Percentiles rank a stretch among this genome's conserved stretches.
These are phyloP conservation scores for Coniochaeta pulveracea DNA, from an alignment of 2,329 filamentous ascomycete genomes.

Conservation along the genomic window DNA sequence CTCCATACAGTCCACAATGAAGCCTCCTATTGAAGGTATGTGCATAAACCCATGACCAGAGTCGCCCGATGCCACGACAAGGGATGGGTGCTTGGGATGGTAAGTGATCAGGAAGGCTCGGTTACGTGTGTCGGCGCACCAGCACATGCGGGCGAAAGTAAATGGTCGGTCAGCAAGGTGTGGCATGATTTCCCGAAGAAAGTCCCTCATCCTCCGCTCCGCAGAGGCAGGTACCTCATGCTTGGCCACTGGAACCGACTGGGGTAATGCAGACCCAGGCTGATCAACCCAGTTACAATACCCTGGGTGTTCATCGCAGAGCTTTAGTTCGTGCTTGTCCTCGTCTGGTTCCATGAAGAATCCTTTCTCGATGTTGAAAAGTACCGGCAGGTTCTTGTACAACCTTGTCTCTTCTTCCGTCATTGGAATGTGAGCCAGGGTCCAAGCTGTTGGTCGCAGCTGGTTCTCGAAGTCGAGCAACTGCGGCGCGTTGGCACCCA, in stretches of 20 bases:
- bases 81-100: constrained; percentile 29
- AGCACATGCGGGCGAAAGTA: constrained; percentile 39
- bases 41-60: constrained; percentile 43
- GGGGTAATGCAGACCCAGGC: constrained; percentile 16
- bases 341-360: constrained; percentile 38
- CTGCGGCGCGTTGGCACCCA: constrained; percentile 33
- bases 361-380: constrained; percentile 33
- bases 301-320: constrained; percentile 45
- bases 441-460: constrained; percentile 42
- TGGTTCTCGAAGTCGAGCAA: constrained; percentile 39
- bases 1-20: constrained; percentile 36
- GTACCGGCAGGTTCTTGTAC: constrained; percentile 36
- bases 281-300: constrained; percentile 30
- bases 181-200: constrained; percentile 39
- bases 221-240: constrained; percentile 32
- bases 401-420: constrained; percentile 27
- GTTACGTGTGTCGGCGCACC: constrained; percentile 45
- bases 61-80: constrained; percentile 36
- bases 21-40: constrained; percentile 35
- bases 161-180: constrained; percentile 36
- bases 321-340: constrained; percentile 31
- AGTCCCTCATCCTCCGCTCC: constrained; percentile 31
- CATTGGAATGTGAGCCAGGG: constrained; percentile 37
- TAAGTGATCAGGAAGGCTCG: constrained; percentile 38
- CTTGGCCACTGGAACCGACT: constrained; percentile 10